Evolutionary conservation across 2,329 filamentous ascomycete species (phyloP), one percentile per base, ranked within the genome.

Genomic region (Scedosporium boydii): DNA sequence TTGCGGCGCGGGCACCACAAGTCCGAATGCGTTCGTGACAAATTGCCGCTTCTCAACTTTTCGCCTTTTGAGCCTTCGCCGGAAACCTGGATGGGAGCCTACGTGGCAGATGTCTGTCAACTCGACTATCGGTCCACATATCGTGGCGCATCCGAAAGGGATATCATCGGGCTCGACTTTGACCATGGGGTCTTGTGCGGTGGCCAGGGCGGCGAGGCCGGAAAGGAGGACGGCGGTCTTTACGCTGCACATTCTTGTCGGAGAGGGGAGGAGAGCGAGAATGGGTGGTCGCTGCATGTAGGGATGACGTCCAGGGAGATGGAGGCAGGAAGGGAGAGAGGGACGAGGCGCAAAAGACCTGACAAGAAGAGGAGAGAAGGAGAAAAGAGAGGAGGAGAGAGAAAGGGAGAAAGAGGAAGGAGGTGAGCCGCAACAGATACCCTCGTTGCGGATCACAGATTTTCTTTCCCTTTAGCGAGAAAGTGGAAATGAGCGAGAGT

Each of bases 91-190:
- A 55, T 62, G 60, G 27, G 58, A 9, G 12, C 67, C 66, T 38
- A 69, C 58, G 64, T 70, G 70, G 69, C 76, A 78, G 55, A 71
- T 70, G 9, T 68, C 68, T 38, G 74, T 73, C n/a, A 78, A 67
- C 67, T 78, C 76, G 62, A 78, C 74, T 58, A 78, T 73, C 60
- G 76, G 76, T 4, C 75, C 75, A 68, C 76, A 78, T 60, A 78
- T 77, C 46, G 72, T 73, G 42, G 74, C 74, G 63, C 76, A 78
- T 60, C 70, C 68, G 23, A 76, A 63, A 38, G 76, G 76, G 16
- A 78, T 73, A 27, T 75, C 72, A 23, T 74, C 68, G 12, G 71
- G 68, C 18, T 69, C 70, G 42, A 78, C 67, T 34, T 69, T 69
- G 41, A 63, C 53, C 21, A 73, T 71, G 27, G 70, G 70, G 7